Conservation (phyloP, 495 filamentous ascomycete species). For the Copromyces sp. region DNA sequence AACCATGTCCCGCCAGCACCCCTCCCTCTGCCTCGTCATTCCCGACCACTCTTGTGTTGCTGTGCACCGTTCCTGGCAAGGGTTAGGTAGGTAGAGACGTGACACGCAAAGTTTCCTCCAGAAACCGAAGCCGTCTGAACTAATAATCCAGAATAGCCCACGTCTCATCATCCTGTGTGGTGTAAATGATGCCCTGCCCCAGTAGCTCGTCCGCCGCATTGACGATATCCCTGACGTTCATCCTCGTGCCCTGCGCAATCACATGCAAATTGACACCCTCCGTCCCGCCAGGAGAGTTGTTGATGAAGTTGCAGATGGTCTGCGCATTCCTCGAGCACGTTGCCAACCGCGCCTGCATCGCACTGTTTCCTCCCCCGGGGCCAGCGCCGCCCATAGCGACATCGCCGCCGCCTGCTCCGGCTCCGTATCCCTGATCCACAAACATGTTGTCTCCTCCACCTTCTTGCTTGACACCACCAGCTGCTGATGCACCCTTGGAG, state of each 20-base stretch:
- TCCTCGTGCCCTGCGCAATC: conserved; percentile 52
- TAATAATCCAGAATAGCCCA: conserved; percentile 62
- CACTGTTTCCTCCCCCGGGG: conserved; percentile 1
- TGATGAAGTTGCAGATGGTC: conserved; percentile 58
- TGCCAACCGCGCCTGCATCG: conserved; percentile 26
- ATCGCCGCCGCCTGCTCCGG: conserved; percentile 18
- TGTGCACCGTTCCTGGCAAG: neutral
- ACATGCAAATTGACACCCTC: conserved; percentile 67
- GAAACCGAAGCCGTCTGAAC: neutral
- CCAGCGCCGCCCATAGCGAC: conserved; percentile 9
- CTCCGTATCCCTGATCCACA: conserved; percentile 37
- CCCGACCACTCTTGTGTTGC: neutral
- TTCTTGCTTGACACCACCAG: conserved; percentile 26
- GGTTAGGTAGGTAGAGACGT: neutral
- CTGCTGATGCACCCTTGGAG: conserved; percentile 43
- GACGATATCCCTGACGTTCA: conserved; percentile 58
- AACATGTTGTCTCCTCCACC: conserved; percentile 43
- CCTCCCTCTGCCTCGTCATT: neutral
- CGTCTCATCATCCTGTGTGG: conserved; percentile 81
- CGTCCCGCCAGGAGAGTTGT: conserved; percentile 52
- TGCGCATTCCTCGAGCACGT: conserved; percentile 45
- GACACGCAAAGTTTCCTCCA: neutral
- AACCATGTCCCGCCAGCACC: neutral
- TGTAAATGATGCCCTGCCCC: conserved; percentile 64
- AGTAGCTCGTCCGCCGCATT: conserved; percentile 72